Percentiles rank a stretch among this genome's conserved stretches.
Evolutionary conservation across 2,329 filamentous ascomycete species (phyloP).

Genomic region (Talaromyces sp.): DNA sequence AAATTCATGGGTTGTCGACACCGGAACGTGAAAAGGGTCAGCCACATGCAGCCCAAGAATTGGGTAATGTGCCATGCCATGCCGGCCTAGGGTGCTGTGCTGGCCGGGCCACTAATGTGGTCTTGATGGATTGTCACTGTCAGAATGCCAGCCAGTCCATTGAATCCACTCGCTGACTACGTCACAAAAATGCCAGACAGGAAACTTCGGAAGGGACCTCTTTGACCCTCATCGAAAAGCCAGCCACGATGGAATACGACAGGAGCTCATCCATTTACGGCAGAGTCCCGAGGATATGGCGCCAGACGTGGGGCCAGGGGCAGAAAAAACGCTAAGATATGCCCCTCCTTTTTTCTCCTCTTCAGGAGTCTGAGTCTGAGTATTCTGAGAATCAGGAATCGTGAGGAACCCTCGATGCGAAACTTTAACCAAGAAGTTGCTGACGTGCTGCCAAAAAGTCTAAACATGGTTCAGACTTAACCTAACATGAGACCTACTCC

Average conservation of each 20-base stretch:
- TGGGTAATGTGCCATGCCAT: not conserved
- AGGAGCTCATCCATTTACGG: not conserved
- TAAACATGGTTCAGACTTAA: constrained; percentile 7
- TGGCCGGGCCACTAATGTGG: not conserved
- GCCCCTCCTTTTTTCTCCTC: constrained; percentile 1
- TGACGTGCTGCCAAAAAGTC: not conserved
- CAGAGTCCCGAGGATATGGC: constrained; percentile 8
- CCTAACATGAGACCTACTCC: constrained; percentile 1
- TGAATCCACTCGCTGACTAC: not conserved
- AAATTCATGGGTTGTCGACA: not conserved
- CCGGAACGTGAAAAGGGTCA: not conserved
- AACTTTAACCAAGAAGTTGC: not conserved
- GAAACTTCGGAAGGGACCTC: not conserved
- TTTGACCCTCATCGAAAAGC: not conserved
- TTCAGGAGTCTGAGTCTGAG: not conserved
- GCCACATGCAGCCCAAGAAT: constrained; percentile 6
- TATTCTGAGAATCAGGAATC: not conserved
- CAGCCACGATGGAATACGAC: not conserved
- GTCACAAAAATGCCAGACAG: not conserved
- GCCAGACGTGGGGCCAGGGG: constrained; percentile 6
- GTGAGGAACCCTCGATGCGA: not conserved
- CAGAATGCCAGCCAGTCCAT: not conserved
- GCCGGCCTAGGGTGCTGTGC: not conserved
- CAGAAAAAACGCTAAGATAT: not conserved
- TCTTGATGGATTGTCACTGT: not conserved